Evolutionary conservation across 352 stramenopile species (phyloP).

Genomic region (Pilasporangium apinafurcum): DNA sequence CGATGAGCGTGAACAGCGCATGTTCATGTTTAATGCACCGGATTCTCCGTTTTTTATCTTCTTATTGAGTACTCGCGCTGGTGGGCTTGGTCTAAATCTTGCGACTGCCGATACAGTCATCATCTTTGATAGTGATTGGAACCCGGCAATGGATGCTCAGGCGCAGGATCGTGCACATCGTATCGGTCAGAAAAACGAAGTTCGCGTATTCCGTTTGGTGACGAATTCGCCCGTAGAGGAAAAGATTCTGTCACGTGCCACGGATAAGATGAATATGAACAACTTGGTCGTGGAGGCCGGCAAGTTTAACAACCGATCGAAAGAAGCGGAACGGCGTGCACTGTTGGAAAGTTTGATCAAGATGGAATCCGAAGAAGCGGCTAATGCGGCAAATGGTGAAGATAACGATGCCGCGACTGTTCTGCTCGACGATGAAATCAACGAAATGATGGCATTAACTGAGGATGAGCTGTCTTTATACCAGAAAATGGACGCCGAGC

Average conservation of each 20-base stretch:
- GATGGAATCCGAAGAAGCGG: constrained; percentile 85
- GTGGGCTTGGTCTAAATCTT: constrained; percentile 97
- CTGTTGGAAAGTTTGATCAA: constrained; percentile 86
- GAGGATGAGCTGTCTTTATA: constrained; percentile 80
- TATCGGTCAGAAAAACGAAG: constrained; percentile 90
- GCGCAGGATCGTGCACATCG: constrained; percentile 89
- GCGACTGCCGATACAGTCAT: constrained; percentile 98
- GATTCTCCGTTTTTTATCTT: constrained; percentile 94
- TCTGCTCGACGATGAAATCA: constrained; percentile 81
- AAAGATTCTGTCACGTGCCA: constrained; percentile 82
- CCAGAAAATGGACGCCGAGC: constrained; percentile 63
- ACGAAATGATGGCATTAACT: constrained; percentile 88
- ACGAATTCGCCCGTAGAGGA: constrained; percentile 86
- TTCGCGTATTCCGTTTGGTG: constrained; percentile 81
- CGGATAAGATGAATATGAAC: constrained; percentile 91
- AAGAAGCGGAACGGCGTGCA: constrained; percentile 78
- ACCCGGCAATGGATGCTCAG: constrained; percentile 95
- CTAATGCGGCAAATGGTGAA: constrained; percentile 44
- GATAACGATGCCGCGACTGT: constrained; percentile 64
- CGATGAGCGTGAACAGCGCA: constrained; percentile 95
- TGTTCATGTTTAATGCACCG: constrained; percentile 97
- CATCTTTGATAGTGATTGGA: constrained; percentile 99
- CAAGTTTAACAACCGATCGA: constrained; percentile 86
- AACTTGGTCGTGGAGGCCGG: constrained; percentile 85
- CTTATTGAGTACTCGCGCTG: constrained; percentile 95